Percentiles rank a stretch among this genome's conserved stretches.
These are phyloP conservation scores for Cucurbita argyrosperma DNA, from an alignment of 306 rosid genomes.

Conservation along the genomic window DNA sequence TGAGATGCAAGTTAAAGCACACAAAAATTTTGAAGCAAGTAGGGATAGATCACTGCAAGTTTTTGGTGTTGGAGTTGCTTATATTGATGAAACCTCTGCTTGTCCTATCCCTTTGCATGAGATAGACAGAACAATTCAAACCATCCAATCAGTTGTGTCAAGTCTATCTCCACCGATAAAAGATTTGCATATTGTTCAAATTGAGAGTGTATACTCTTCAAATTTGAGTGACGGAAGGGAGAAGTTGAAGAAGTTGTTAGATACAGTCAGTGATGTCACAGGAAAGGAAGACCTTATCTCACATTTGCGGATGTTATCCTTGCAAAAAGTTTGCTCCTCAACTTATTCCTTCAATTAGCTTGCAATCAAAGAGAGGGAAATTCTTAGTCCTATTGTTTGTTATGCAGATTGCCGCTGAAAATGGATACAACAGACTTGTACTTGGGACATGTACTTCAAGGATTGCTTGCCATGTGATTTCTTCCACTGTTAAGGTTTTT, in stretches of 20 bases:
- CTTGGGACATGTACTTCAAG: constrained; percentile 74
- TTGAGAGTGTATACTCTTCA: constrained; percentile 43
- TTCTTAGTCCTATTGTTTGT: constrained; percentile 1
- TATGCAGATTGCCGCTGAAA: constrained; percentile 45
- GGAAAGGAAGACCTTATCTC: constrained; percentile 76
- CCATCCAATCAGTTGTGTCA: constrained; percentile 34
- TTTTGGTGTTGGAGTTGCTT: constrained; percentile 80
- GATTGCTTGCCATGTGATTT: constrained; percentile 72
- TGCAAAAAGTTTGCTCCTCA: constrained; percentile 57
- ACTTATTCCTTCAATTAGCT: constrained; percentile 1
- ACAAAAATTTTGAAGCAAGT: constrained; percentile 76
- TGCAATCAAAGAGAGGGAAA: background rate
- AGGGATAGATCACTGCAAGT: constrained; percentile 75
- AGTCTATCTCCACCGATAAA: constrained; percentile 45
- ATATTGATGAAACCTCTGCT: constrained; percentile 50
- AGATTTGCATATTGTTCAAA: constrained; percentile 52
- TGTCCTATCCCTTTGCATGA: constrained; percentile 30
- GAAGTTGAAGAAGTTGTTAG: constrained; percentile 26
- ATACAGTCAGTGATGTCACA: constrained; percentile 46
- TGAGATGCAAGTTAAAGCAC: constrained; percentile 68
- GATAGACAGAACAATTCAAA: constrained; percentile 26
- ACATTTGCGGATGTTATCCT: constrained; percentile 52
- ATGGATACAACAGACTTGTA: constrained; percentile 68
- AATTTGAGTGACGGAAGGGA: constrained; percentile 34
- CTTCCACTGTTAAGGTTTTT: constrained; percentile 74